phyloP scores from a whole-genome alignment of 2,329 filamentous ascomycete species.

The Cladosporium oxysporum region DNA sequence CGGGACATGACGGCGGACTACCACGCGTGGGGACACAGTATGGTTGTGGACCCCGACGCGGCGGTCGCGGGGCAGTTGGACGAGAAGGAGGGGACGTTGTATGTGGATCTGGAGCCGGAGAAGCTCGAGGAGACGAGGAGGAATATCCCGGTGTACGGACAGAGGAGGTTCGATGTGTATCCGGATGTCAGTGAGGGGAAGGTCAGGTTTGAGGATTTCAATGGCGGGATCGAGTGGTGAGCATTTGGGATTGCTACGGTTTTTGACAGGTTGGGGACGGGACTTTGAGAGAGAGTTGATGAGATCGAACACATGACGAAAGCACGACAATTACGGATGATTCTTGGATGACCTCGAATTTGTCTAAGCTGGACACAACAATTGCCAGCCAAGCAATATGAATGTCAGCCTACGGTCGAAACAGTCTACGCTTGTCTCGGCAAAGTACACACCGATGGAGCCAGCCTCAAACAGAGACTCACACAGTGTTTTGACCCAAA shows the following conservation, averaged over 20 bases:
- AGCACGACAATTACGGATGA: no score
- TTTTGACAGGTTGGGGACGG: not conserved
- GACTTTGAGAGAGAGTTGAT: no score
- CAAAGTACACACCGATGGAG: no score
- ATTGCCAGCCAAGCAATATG: no score
- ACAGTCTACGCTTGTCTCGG: no score
- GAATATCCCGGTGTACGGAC: conserved; percentile 79
- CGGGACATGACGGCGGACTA: conserved; percentile 76
- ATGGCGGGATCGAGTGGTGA: conserved; percentile 30
- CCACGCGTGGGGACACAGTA: conserved; percentile 87
- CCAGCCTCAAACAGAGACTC: no score
- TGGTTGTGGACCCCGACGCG: conserved; percentile 86
- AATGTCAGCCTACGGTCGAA: no score
- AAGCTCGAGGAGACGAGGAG: conserved; percentile 74
- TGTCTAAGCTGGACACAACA: no score
- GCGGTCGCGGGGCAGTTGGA: conserved; percentile 76
- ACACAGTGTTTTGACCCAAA: no score
- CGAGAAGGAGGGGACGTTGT: conserved; percentile 74
- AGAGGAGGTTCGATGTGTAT: conserved; percentile 94
- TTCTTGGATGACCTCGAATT: no score
- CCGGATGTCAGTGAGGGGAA: conserved; percentile 75
- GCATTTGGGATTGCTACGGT: not conserved
- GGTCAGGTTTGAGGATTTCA: conserved; percentile 31
- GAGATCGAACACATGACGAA: not conserved
- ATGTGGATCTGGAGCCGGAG: conserved; percentile 67